Base-by-base conservation (phyloP, 805 yeast species). In the Pichia phayaonensis region DNA sequence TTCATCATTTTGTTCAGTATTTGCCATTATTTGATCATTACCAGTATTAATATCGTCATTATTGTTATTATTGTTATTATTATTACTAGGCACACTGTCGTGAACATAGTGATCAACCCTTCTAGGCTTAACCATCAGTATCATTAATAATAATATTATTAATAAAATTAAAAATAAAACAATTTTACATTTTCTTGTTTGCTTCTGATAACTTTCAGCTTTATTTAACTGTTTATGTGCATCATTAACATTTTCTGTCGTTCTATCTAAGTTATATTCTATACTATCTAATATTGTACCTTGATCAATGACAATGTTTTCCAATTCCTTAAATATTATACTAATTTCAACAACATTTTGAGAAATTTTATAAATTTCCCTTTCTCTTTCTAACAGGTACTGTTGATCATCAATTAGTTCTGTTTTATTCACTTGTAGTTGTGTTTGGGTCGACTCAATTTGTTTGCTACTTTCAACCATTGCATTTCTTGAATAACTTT, bases 271-370 rank as follows among this genome's bases (percentile, higher is more conserved):
- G 63, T 94, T 94, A 65, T 92, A 94, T 67, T 92, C 99, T 50
- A 94, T 92, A 57, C 97, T 73, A 67, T 94, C 99, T 53, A 94
- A 73, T 42, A 94, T 76, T 0, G 97, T 88, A 1, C 99, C 99
- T 68, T 94, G 99, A 61, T 94, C 98, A 50, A 94, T 85, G 42
- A 94, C 87, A 75, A 94, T 74, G 39, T 82, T 80, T 61, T 95
- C 97, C 78, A 94, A 79, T 61, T 94, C 98, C 63, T 86, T 85
- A 72, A 94, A 94, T 43, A 94, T 92, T 1, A 92, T 88, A 29
- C 95, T 86, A 1, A 94, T 87, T 64, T 94, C 99, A 40, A 92
- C 71, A 43, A 94, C 95, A 47, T 97, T 96, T 72, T 87, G 88
- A 4, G 99, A 98, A 48, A 94, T 76, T 57, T 85, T 86, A 31